Percentiles rank a stretch among this genome's conserved stretches.
phyloP scores from a whole-genome alignment of 2,329 filamentous ascomycete species.

The Teratosphaeria epicoccoides region DNA sequence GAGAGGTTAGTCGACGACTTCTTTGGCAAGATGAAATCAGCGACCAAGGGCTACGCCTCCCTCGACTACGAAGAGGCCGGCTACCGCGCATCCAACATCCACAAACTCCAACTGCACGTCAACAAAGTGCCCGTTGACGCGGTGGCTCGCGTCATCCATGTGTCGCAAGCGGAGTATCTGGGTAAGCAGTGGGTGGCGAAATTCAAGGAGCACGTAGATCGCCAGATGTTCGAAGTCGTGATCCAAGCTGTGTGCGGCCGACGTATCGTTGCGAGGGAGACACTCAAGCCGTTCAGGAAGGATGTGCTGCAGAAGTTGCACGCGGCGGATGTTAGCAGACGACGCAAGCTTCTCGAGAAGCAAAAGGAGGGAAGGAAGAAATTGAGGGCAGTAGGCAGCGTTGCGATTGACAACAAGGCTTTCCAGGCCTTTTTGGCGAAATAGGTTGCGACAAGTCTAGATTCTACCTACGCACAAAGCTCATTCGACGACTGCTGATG shows the following conservation, averaged over 20 bases:
- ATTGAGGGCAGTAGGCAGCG: constrained; percentile 70
- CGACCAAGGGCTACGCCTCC: constrained; percentile 89
- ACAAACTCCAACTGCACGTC: constrained; percentile 85
- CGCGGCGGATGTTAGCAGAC: constrained; percentile 72
- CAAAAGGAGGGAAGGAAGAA: constrained; percentile 93
- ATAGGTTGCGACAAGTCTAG: constrained; percentile 7
- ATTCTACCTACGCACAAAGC: neutral
- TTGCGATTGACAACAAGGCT: constrained; percentile 89
- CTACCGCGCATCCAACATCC: constrained; percentile 67
- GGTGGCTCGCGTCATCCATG: constrained; percentile 80
- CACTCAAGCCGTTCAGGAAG: constrained; percentile 91
- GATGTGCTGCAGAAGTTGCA: constrained; percentile 90
- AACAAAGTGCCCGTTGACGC: constrained; percentile 92
- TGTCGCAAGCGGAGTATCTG: constrained; percentile 67
- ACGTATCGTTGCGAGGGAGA: constrained; percentile 79
- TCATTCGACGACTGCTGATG: too few species aligned
- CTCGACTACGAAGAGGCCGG: constrained; percentile 95
- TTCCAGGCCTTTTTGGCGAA: constrained; percentile 92
- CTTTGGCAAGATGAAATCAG: constrained; percentile 90
- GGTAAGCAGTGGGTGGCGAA: constrained; percentile 84
- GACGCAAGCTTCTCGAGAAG: constrained; percentile 83
- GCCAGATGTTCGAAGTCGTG: constrained; percentile 94
- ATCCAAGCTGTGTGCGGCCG: constrained; percentile 84
- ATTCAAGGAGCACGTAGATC: constrained; percentile 92
- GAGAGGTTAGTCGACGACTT: constrained; percentile 91